Evolutionary conservation across 2,329 filamentous ascomycete genomes (phyloP).

Genomic region (Aureobasidium uvarum): DNA sequence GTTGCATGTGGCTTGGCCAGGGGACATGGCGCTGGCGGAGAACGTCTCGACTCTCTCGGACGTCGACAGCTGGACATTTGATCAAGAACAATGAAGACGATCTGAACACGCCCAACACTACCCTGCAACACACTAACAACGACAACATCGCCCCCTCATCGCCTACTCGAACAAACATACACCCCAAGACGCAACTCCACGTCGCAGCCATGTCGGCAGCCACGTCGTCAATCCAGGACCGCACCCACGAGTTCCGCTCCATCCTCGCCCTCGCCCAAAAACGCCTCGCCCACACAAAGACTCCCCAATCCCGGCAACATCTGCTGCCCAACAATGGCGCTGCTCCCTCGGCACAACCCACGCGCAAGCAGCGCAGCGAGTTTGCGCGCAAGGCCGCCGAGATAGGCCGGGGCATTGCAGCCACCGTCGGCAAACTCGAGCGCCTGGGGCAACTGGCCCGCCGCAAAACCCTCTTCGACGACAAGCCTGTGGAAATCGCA

Average conservation of each 20-base stretch:
- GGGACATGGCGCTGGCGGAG: not conserved
- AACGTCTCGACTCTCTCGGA: not conserved
- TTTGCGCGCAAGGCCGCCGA: slow-evolving; percentile 90
- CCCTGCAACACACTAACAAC: not conserved
- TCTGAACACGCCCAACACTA: not conserved
- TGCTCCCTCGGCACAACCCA: slow-evolving; percentile 34
- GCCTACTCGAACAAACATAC: not conserved
- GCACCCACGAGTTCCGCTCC: slow-evolving; percentile 90
- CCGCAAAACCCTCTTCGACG: slow-evolving; percentile 94
- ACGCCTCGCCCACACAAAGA: slow-evolving; percentile 66
- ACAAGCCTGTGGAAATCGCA: slow-evolving; percentile 93
- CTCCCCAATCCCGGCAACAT: slow-evolving; percentile 72
- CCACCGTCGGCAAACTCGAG: slow-evolving; percentile 92
- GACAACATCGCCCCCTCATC: not conserved
- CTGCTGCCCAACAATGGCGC: slow-evolving; percentile 55
- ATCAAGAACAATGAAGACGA: slow-evolving; percentile 12
- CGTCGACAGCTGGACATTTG: not conserved
- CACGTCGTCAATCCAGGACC: slow-evolving; percentile 82
- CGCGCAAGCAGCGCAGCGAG: slow-evolving; percentile 64
- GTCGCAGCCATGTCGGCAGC: slow-evolving; percentile 31
- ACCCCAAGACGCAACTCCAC: not conserved
- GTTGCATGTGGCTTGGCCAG: slow-evolving; percentile 10
- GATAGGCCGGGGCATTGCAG: slow-evolving; percentile 86
- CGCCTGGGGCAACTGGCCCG: slow-evolving; percentile 92
- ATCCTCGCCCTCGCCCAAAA: slow-evolving; percentile 80